Evolutionary conservation across 208 protist species (phyloP), one percentile per base, ranked within the genome.

Genomic region (Acanthamoeba castellanii): DNA sequence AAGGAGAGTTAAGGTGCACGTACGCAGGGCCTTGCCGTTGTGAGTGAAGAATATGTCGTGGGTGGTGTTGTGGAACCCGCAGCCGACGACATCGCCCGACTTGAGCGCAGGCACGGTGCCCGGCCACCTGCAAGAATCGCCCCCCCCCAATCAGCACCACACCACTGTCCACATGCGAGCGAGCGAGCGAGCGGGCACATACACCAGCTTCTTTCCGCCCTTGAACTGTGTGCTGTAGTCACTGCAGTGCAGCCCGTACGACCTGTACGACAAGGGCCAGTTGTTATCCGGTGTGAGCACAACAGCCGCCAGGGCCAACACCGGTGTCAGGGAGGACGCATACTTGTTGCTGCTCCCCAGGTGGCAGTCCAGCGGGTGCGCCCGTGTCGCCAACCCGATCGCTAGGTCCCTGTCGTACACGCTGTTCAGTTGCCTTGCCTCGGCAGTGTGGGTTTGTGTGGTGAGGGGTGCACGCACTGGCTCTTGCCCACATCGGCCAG

Each of bases 21-120:
- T 52, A 82, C 82, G 30, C 82, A 90, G 37, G 47, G 57, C 47
- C n/a, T 37, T 37, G 57, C 82, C 82, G 82, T 90, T 90, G 52
- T 90, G 30, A 16, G 82, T 90, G 82, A 90, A 90, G 82, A 90
- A 90, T 25, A 90, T 42, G n/a, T 90, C 82, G 47, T 68, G 52
- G 7, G 82, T 90, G 57, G n/a, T 45, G 27, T 90, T 70, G 82
- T 90, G 27, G 7, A 90, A 22, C 8, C 82, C 82, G 25, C 82
- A 90, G 22, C 82, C 82, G 82, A 90, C 45, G 32, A 90, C 32
- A 25, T 90, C 82, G 6, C 82, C 82, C 32, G 82, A 82, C 74
- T 82, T 82, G 11, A 82, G 74, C 25, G 5, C 20, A 4, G 74
- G 74, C 32, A 55, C 32, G 22, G 70, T 30, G 22, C 30, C 25